Evolutionary conservation across 495 filamentous ascomycete species (phyloP), one percentile per base, ranked within the genome.

Genomic region (Penicillium angulare): DNA sequence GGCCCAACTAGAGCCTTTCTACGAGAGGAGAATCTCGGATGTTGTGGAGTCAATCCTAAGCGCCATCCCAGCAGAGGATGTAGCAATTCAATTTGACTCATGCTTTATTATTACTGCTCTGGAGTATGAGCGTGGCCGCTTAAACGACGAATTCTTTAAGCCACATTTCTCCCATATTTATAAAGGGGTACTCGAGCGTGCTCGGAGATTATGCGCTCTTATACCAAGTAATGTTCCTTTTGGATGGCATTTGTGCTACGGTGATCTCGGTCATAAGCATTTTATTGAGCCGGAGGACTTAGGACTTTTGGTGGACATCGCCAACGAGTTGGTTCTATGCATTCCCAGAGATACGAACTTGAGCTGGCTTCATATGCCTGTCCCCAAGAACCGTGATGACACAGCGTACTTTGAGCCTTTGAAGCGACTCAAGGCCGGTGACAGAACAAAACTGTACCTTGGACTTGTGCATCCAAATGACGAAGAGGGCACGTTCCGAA

Each of bases 241-340:
- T 33, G 69, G 68, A 7, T 68, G 68, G 32, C 75, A 78, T 53
- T 59, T 78, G 17, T 79, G 75, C 52, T 79, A 78, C 45, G 72
- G 75, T 40, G 73, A 78, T 47, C 44, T 68, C 1, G 48, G 45
- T 3, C 71, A 76, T 47, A 56, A 56, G 35, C 75, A 75, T 60
- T 76, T 71, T 26, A 33, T 73, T 13, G 68, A 77, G 43, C 74
- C 75, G 0, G 45, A 63, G 5, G 64, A 74, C 43, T 41, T 60
- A 23, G 39, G 43, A 3, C 38, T 70, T 7, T 16, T 61, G 18
- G 66, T 73, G 3, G 47, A 65, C 18, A 32, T 75, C 21, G 68
- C 67, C 7, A 69, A 67, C 29, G 41, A 44, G 16, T 13, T 44
- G 23, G 26, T 12, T 15, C 6, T 8, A 31, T 7, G n/a, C n/a